Evolutionary conservation across 2,329 filamentous ascomycete species (phyloP).

Genomic region (Paecilomyces sp.): DNA sequence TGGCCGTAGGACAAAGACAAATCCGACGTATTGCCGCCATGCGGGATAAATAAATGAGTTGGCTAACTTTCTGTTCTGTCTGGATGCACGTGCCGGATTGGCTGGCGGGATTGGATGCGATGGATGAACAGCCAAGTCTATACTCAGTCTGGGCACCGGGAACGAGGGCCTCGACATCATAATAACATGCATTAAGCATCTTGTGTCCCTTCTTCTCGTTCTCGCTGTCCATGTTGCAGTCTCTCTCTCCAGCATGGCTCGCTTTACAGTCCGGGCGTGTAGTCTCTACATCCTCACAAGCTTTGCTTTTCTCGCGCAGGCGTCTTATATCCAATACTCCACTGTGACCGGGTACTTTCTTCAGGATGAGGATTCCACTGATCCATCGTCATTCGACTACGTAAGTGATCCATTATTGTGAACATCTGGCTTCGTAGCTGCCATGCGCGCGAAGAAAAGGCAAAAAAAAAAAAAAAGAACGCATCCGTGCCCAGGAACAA

Average conservation of each 20-base stretch:
- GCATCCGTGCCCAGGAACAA: not conserved
- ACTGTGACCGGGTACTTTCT: not conserved
- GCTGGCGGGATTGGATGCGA: not conserved
- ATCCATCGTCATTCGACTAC: not conserved
- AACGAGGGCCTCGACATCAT: not conserved
- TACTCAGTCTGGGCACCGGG: not conserved
- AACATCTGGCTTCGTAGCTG: not conserved
- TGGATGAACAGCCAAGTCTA: not conserved
- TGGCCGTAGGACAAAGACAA: no score
- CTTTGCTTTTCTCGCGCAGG: not conserved
- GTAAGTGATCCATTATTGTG: not conserved
- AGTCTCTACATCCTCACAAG: not conserved
- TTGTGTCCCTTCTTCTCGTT: not conserved
- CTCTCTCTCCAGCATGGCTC: not conserved
- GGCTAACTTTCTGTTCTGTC: not conserved
- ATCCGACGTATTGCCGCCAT: no score
- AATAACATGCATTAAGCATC: not conserved
- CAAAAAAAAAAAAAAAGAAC: conserved; percentile 5
- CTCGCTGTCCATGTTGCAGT: not conserved
- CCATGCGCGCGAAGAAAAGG: not conserved
- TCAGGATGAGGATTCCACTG: not conserved
- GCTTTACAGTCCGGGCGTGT: not conserved
- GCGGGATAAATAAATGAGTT: no score
- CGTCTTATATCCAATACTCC: not conserved
- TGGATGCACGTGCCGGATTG: not conserved